phyloP scores from a whole-genome alignment of 176 grass and related monocot species.

The Oryza glaberrima region DNA sequence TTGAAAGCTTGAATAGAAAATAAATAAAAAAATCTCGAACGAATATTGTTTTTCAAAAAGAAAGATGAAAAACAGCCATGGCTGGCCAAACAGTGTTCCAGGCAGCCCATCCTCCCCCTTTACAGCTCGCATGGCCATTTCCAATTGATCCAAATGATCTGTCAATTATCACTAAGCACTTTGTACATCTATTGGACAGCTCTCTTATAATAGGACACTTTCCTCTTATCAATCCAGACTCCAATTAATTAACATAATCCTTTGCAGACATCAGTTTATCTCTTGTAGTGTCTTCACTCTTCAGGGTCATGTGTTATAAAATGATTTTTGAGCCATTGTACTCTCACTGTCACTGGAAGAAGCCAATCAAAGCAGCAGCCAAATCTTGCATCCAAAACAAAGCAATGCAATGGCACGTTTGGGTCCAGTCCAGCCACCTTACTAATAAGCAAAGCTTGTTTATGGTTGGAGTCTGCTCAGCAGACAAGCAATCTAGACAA shows the following conservation, averaged over 20 bases:
- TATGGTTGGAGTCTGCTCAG: conserved; percentile 3
- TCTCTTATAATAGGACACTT: conserved; percentile 3
- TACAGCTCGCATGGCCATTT: conserved; percentile 1
- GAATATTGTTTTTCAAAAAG: neutral
- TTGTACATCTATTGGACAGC: neutral
- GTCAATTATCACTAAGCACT: neutral
- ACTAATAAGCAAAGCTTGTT: conserved; percentile 26
- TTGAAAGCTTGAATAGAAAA: neutral
- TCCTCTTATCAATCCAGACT: neutral
- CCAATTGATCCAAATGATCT: neutral
- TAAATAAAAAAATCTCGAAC: neutral
- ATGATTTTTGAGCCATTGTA: neutral
- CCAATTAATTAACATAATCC: neutral
- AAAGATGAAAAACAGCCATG: neutral
- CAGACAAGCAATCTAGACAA: neutral
- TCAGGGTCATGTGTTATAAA: neutral
- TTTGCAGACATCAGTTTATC: neutral
- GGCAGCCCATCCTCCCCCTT: conserved; percentile 21
- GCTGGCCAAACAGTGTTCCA: conserved; percentile 8
- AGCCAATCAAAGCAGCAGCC: neutral
- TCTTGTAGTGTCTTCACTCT: neutral
- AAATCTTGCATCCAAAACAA: conserved; percentile 42
- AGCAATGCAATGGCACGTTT: conserved; percentile 36
- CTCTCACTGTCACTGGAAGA: neutral
- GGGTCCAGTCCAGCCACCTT: conserved; percentile 11